These are phyloP conservation scores for Drosera capensis DNA, from an alignment of 148 eudicot genomes.

Conservation along the genomic window DNA sequence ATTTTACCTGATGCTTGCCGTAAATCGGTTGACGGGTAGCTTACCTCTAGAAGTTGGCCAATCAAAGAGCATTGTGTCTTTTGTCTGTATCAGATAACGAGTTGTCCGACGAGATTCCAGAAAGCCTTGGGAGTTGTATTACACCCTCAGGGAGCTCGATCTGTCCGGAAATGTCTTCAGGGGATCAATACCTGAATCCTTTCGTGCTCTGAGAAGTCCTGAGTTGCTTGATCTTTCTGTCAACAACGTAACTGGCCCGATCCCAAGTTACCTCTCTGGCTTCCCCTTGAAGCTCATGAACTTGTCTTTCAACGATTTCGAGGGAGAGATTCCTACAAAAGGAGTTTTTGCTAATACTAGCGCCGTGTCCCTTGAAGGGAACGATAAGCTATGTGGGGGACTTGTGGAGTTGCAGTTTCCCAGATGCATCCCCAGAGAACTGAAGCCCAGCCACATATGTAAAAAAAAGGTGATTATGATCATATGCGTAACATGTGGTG, in stretches of 20 bases:
- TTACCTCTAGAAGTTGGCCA: slow-evolving; percentile 10
- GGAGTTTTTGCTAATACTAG: slow-evolving; percentile 8
- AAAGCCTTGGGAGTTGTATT: slow-evolving; percentile 1
- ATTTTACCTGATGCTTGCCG: neutral
- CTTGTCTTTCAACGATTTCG: slow-evolving; percentile 12
- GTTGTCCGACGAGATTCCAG: slow-evolving; percentile 8
- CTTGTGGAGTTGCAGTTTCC: slow-evolving; percentile 5
- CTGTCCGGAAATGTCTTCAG: slow-evolving; percentile 3
- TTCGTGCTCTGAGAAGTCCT: slow-evolving; percentile 6
- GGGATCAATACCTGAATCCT: slow-evolving; percentile 11
- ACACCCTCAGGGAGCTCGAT: slow-evolving; percentile 1
- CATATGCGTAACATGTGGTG: slow-evolving; percentile 1
- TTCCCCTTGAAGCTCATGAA: slow-evolving; percentile 3
- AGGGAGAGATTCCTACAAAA: slow-evolving; percentile 11
- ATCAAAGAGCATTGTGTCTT: neutral
- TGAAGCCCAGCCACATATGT: neutral
- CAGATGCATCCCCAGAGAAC: neutral
- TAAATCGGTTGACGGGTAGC: slow-evolving; percentile 3
- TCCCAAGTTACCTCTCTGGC: slow-evolving; percentile 7
- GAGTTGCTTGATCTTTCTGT: slow-evolving; percentile 4
- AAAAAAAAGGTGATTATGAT: neutral
- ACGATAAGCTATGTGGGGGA: slow-evolving; percentile 16
- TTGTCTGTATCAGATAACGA: slow-evolving; percentile 2
- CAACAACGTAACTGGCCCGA: slow-evolving; percentile 11
- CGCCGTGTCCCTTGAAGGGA: slow-evolving; percentile 7